phyloP scores from a whole-genome alignment of 768 basidiomycete genomes.

The Lactarius sanguifluus region DNA sequence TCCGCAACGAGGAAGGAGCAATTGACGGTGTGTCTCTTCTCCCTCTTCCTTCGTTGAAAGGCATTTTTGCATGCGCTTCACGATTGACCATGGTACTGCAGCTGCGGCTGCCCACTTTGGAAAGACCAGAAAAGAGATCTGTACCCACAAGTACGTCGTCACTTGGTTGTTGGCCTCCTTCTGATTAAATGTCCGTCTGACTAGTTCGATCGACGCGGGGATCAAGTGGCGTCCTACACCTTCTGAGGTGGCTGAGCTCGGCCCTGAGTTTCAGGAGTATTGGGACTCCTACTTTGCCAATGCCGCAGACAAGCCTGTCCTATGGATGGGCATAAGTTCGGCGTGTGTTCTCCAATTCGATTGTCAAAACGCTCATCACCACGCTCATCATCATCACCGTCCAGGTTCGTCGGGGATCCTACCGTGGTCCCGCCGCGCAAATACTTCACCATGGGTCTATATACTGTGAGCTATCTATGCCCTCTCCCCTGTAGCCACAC shows the following conservation, averaged over 20 bases:
- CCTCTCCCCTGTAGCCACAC: not conserved
- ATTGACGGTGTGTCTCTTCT: constrained; percentile 21
- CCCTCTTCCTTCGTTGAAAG: not conserved
- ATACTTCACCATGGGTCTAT: constrained; percentile 28
- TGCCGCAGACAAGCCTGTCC: constrained; percentile 56
- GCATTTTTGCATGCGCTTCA: not conserved
- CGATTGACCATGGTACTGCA: constrained; percentile 18
- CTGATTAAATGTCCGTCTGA: not conserved
- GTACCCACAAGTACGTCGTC: constrained; percentile 48
- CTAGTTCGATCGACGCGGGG: constrained; percentile 46
- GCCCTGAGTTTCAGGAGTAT: constrained; percentile 45
- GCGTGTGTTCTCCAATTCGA: constrained; percentile 38
- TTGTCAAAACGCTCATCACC: not conserved
- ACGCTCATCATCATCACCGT: not conserved
- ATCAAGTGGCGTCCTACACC: constrained; percentile 54
- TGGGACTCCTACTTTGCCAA: constrained; percentile 54
- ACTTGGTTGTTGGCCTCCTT: no score
- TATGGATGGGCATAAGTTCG: constrained; percentile 43
- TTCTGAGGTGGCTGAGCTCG: constrained; percentile 51
- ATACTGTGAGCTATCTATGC: not conserved
- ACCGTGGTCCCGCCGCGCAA: constrained; percentile 19
- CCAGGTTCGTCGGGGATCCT: constrained; percentile 29
- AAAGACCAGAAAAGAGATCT: constrained; percentile 44
- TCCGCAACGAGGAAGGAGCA: constrained; percentile 20
- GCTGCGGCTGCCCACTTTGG: constrained; percentile 40